Evolutionary conservation across 805 yeast species (phyloP).

Genomic region (Hanseniaspora clermontiae): DNA sequence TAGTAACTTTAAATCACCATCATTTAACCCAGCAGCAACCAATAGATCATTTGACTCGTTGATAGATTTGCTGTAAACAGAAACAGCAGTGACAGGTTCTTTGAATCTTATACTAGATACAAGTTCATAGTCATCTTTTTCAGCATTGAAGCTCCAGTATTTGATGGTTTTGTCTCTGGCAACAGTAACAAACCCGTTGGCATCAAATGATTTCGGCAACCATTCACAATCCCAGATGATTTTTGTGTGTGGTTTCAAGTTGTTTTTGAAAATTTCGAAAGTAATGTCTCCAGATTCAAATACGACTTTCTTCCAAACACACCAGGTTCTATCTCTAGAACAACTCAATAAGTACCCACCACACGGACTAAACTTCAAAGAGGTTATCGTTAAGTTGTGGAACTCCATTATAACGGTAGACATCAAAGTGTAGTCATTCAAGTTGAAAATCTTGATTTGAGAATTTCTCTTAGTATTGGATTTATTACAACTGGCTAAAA

Average conservation of each 20-base stretch:
- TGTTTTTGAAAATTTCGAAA: slow-evolving; percentile 30
- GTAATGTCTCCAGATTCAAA: slow-evolving; percentile 21
- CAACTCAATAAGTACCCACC: slow-evolving; percentile 57
- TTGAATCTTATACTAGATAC: slow-evolving; percentile 34
- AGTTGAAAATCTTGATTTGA: slow-evolving; percentile 54
- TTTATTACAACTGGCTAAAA: slow-evolving; percentile 82
- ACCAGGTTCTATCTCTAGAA: slow-evolving; percentile 78
- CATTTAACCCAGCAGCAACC: slow-evolving; percentile 59
- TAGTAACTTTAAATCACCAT: slow-evolving; percentile 44
- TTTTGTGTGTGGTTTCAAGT: slow-evolving; percentile 73
- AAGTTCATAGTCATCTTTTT: slow-evolving; percentile 29
- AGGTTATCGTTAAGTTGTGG: slow-evolving; percentile 77
- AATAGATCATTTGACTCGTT: slow-evolving; percentile 23
- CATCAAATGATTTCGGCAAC: slow-evolving; percentile 42
- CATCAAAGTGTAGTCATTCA: slow-evolving; percentile 39
- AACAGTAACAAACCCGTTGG: slow-evolving; percentile 57
- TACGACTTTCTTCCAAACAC: slow-evolving; percentile 49
- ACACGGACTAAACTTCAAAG: slow-evolving; percentile 61
- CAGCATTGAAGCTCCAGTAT: slow-evolving; percentile 45
- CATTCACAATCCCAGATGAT: slow-evolving; percentile 94
- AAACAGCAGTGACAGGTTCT: slow-evolving; percentile 57
- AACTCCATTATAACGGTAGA: slow-evolving; percentile 44
- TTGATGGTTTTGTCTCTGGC: slow-evolving; percentile 75
- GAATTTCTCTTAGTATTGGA: slow-evolving; percentile 80
- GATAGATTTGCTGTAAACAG: slow-evolving; percentile 30